These are phyloP conservation scores for Sporormia fimetaria DNA, from an alignment of 495 filamentous ascomycete species.

Conservation along the genomic window DNA sequence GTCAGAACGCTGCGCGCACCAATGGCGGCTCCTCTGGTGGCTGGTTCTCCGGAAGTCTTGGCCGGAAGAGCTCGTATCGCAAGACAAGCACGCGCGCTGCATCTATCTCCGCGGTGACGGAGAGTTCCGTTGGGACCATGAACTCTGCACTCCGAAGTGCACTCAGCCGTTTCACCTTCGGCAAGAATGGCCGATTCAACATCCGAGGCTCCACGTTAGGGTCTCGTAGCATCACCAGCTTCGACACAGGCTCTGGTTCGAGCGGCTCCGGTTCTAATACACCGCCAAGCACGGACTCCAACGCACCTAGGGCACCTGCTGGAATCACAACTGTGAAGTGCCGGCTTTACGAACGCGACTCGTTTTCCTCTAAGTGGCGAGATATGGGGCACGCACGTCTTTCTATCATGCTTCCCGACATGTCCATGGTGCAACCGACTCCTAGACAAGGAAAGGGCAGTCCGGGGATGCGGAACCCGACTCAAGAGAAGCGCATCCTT, in stretches of 20 bases:
- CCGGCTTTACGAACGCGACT: slow-evolving; percentile 68
- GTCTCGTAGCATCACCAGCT: slow-evolving; percentile 49
- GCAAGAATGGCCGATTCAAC: slow-evolving; percentile 56
- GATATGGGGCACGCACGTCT: slow-evolving; percentile 78
- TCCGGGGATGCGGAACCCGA: slow-evolving; percentile 26
- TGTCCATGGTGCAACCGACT: slow-evolving; percentile 35
- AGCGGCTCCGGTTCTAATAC: slow-evolving; percentile 45
- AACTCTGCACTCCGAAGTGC: slow-evolving; percentile 56
- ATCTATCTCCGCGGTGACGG: slow-evolving; percentile 36
- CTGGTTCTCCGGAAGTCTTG: slow-evolving; percentile 31
- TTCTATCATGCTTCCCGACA: slow-evolving; percentile 52
- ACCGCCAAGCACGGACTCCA: slow-evolving; percentile 44
- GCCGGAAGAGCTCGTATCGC: slow-evolving; percentile 47
- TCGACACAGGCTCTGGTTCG: slow-evolving; percentile 36
- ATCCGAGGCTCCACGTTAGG: slow-evolving; percentile 54
- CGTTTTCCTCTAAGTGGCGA: slow-evolving; percentile 64
- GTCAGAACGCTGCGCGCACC: slow-evolving; percentile 30
- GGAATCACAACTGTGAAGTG: slow-evolving; percentile 66
- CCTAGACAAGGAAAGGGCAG: slow-evolving; percentile 28
- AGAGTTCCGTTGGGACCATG: slow-evolving; percentile 48
- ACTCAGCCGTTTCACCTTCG: slow-evolving; percentile 58
- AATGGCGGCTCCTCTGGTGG: slow-evolving; percentile 18
- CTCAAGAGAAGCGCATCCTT: slow-evolving; percentile 68
- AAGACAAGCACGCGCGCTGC: slow-evolving; percentile 42
- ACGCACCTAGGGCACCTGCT: slow-evolving; percentile 18